Conservation (phyloP, 2,329 filamentous ascomycete genomes). For the Aspergillus pseudonomiae region DNA sequence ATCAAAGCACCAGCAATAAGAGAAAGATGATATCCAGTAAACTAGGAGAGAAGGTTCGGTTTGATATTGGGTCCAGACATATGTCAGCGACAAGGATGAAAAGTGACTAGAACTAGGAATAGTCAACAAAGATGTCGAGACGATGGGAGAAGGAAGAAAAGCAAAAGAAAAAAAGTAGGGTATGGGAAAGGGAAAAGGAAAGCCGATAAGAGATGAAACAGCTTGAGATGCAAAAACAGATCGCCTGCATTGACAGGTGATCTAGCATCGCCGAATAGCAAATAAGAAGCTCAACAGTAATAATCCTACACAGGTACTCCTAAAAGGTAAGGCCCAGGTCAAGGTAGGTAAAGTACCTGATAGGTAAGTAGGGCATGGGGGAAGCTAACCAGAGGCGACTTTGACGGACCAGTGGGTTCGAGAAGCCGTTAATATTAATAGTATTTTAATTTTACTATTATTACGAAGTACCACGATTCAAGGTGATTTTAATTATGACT, state of each 20-base stretch:
- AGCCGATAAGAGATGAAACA: constrained; percentile 26
- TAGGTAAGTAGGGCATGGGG: constrained; percentile 7
- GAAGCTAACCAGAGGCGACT: constrained; percentile 22
- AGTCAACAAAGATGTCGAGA: neutral
- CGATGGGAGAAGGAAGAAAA: constrained; percentile 6
- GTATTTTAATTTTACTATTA: constrained; percentile 19
- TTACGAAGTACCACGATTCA: constrained; percentile 1
- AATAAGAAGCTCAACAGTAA: constrained; percentile 25
- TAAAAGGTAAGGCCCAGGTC: neutral
- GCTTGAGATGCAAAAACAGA: constrained; percentile 27
- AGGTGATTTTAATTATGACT: constrained; percentile 5
- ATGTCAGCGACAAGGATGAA: constrained; percentile 3
- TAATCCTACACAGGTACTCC: constrained; percentile 7
- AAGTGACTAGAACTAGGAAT: constrained; percentile 7
- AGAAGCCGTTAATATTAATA: constrained; percentile 22
- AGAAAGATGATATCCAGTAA: neutral
- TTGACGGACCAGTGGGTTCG: constrained; percentile 21
- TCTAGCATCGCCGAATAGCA: constrained; percentile 21
- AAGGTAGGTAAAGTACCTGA: constrained; percentile 1
- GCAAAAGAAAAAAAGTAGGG: constrained; percentile 15
- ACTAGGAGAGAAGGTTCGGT: neutral
- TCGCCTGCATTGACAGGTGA: constrained; percentile 31
- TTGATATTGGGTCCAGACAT: constrained; percentile 6
- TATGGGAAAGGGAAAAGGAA: constrained; percentile 9
- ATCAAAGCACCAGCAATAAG: neutral